A percentile compares a stretch with the other conserved stretches of the same genome.
Conservation (phyloP, 495 filamentous ascomycete genomes). For the Xylaria venustula region DNA sequence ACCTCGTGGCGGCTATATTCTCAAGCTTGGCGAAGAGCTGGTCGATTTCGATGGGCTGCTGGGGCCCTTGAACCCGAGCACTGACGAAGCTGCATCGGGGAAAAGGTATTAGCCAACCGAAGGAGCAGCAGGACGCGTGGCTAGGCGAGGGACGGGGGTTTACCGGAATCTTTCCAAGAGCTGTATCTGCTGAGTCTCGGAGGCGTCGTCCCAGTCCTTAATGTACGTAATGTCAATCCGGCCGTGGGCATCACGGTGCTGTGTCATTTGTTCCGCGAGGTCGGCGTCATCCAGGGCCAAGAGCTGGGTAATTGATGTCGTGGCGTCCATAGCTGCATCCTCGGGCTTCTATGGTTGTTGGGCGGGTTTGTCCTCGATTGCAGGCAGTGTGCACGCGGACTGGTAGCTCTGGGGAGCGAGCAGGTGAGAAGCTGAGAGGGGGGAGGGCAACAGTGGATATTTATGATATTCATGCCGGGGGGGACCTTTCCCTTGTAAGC, state of each 20-base stretch:
- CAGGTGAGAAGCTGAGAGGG: no score
- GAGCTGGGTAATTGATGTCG: neutral
- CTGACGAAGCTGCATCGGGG: neutral
- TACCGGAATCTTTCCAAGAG: neutral
- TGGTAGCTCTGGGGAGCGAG: no score
- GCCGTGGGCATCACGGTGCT: neutral
- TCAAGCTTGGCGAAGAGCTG: neutral
- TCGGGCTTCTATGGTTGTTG: no score
- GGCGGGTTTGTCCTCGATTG: no score
- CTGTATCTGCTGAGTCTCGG: neutral
- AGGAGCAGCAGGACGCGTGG: neutral
- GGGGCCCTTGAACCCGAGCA: neutral
- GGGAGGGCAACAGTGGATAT: no score
- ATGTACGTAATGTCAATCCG: neutral
- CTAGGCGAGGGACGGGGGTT: neutral
- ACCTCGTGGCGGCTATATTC: neutral
- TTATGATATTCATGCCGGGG: no score
- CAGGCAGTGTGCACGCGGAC: no score
- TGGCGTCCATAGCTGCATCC: no score
- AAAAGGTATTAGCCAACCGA: neutral
- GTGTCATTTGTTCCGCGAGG: neutral
- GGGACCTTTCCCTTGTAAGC: no score
- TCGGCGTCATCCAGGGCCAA: neutral
- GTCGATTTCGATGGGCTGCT: neutral
- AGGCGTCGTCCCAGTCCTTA: neutral